phyloP scores from a whole-genome alignment of 495 filamentous ascomycete genomes.

The Aspergillus diversus region DNA sequence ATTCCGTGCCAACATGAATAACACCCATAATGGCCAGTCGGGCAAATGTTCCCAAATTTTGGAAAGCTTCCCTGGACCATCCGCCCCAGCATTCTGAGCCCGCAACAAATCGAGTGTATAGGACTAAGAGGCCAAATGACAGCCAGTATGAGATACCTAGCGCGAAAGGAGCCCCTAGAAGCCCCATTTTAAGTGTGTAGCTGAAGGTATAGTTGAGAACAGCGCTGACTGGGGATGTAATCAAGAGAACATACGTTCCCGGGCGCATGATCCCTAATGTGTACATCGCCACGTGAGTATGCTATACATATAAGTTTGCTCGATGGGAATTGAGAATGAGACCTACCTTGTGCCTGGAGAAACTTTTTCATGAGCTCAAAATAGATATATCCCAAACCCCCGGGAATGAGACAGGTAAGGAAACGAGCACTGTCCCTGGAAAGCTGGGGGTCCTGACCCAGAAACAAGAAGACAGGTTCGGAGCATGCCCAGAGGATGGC shows the following conservation, averaged over 20 bases:
- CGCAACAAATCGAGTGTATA: slow-evolving; percentile 72
- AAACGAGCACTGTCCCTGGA: slow-evolving; percentile 76
- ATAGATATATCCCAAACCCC: slow-evolving; percentile 87
- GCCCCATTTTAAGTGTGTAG: slow-evolving; percentile 68
- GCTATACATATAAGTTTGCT: not conserved
- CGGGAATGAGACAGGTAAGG: slow-evolving; percentile 77
- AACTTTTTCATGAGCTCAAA: slow-evolving; percentile 94
- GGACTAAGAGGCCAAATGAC: slow-evolving; percentile 76
- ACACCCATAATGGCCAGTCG: slow-evolving; percentile 77
- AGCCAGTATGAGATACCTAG: slow-evolving; percentile 88
- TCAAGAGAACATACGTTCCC: slow-evolving; percentile 82
- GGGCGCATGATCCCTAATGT: slow-evolving; percentile 76
- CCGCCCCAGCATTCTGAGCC: slow-evolving; percentile 87
- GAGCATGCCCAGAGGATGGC: slow-evolving; percentile 77
- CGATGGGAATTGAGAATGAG: slow-evolving; percentile 2
- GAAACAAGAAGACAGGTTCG: slow-evolving; percentile 71
- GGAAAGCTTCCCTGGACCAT: slow-evolving; percentile 64
- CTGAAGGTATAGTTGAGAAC: slow-evolving; percentile 80
- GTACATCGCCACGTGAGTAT: not conserved
- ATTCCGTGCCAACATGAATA: slow-evolving; percentile 90
- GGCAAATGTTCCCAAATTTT: slow-evolving; percentile 72
- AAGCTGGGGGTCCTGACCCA: slow-evolving; percentile 82
- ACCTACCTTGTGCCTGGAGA: slow-evolving; percentile 80
- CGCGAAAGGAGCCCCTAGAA: slow-evolving; percentile 82
- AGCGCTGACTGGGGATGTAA: slow-evolving; percentile 81